Percentiles rank a stretch among this genome's conserved stretches.
Evolutionary conservation across 2,329 filamentous ascomycete species (phyloP).

Genomic region (Pleoardoris graminearum): DNA sequence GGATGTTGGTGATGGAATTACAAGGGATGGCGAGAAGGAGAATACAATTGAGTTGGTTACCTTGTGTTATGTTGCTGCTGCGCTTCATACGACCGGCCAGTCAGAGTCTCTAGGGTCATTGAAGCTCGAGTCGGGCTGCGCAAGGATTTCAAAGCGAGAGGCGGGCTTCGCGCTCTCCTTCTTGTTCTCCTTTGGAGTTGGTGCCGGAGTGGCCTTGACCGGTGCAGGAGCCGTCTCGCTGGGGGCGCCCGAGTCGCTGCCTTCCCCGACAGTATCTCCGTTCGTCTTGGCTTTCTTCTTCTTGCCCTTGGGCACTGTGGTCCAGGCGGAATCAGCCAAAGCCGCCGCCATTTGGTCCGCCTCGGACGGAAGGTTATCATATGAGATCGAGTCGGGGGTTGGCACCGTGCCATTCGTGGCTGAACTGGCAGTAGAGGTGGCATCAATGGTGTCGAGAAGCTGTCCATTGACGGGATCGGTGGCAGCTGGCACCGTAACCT

Average conservation of each 20-base stretch:
- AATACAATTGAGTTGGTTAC: background rate
- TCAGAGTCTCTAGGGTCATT: conserved; percentile 45
- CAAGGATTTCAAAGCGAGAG: conserved; percentile 37
- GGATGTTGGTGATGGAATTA: background rate
- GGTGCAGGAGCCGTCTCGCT: conserved; percentile 25
- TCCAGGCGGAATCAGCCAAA: conserved; percentile 61
- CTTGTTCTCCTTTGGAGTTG: conserved; percentile 27
- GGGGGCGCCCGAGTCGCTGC: conserved; percentile 22
- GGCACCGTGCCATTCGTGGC: conserved; percentile 47
- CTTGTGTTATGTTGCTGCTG: background rate
- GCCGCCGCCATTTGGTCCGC: conserved; percentile 63
- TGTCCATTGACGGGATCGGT: conserved; percentile 28
- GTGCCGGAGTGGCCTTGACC: conserved; percentile 22
- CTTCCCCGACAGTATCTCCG: conserved; percentile 50
- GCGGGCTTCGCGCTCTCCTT: conserved; percentile 25
- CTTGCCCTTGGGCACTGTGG: conserved; percentile 62
- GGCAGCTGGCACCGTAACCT: conserved; percentile 29
- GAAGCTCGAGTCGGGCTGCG: conserved; percentile 27
- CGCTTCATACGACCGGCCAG: conserved; percentile 45
- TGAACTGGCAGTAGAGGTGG: conserved; percentile 46
- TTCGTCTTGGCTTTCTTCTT: conserved; percentile 55
- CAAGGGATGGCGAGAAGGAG: background rate
- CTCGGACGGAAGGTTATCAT: conserved; percentile 59
- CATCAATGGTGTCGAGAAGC: conserved; percentile 57
- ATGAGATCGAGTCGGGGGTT: conserved; percentile 46